These are phyloP conservation scores for Didymella segeticola DNA, from an alignment of 2,329 filamentous ascomycete genomes.

Conservation along the genomic window DNA sequence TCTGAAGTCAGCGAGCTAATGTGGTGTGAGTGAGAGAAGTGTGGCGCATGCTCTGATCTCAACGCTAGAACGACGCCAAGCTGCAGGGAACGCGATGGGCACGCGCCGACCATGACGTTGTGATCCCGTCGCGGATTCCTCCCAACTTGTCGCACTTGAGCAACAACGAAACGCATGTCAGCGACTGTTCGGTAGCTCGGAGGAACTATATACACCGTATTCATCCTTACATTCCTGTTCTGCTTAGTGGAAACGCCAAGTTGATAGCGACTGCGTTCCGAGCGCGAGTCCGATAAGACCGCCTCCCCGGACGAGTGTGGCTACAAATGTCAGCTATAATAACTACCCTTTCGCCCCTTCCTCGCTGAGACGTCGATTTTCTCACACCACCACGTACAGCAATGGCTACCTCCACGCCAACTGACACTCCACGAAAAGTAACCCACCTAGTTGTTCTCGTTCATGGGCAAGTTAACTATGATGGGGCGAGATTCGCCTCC, in stretches of 20 bases:
- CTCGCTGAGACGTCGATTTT: background rate
- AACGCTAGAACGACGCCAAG: conserved; percentile 11
- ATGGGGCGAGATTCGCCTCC: conserved; percentile 11
- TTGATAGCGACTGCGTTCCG: conserved; percentile 12
- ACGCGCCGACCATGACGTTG: conserved; percentile 16
- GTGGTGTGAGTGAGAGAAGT: conserved; percentile 1
- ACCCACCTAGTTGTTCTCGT: conserved; percentile 79
- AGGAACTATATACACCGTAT: background rate
- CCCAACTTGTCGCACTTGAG: background rate
- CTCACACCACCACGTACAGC: conserved; percentile 1
- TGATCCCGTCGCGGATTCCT: conserved; percentile 1
- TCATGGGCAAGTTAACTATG: conserved; percentile 65
- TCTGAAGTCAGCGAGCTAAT: background rate
- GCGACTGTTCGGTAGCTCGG: background rate
- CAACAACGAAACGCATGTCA: background rate
- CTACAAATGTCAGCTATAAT: conserved; percentile 16
- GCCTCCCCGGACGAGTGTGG: conserved; percentile 29
- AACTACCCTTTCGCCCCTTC: conserved; percentile 23
- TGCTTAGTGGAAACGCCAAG: conserved; percentile 1
- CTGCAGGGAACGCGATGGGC: conserved; percentile 16
- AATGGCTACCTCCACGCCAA: conserved; percentile 24
- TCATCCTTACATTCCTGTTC: background rate
- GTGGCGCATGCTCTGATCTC: conserved; percentile 1
- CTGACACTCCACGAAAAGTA: conserved; percentile 40
- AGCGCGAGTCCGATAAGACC: conserved; percentile 20